Percentiles rank a stretch among this genome's conserved stretches.
These are phyloP conservation scores for Phyllosticta paracitricarpa DNA, from an alignment of 2,329 filamentous ascomycete genomes.

Conservation along the genomic window DNA sequence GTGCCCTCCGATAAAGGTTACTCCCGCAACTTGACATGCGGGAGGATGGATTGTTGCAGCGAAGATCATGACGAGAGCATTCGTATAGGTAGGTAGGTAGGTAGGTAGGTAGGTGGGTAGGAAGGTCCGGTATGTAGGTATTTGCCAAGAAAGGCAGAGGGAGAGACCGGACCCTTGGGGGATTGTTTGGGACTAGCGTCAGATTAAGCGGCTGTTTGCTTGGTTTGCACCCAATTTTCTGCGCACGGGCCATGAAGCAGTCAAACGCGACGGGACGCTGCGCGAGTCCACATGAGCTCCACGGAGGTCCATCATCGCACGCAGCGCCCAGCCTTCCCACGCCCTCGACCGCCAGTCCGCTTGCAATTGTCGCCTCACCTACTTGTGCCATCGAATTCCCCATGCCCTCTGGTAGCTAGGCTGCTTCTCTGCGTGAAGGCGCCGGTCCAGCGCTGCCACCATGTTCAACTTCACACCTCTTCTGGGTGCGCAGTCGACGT, in stretches of 20 bases:
- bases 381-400: not conserved
- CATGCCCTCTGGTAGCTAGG: not conserved
- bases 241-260: not conserved
- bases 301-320: not conserved
- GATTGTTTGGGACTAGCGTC: no score
- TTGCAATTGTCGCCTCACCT: not conserved
- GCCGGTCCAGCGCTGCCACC: slow-evolving; percentile 11
- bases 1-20: not conserved
- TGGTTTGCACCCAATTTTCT: not conserved
- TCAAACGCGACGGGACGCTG: not conserved
- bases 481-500: slow-evolving; percentile 80
- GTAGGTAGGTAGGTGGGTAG: no score
- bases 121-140: no score
- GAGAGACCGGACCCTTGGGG: no score
- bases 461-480: slow-evolving; percentile 98
- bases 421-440: not conserved
- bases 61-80: not conserved
- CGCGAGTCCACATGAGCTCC: not conserved
- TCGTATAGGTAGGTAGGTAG: not conserved
- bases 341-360: not conserved
- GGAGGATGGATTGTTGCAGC: not conserved
- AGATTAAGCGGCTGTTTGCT: not conserved
- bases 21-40: not conserved
- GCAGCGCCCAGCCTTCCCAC: not conserved
- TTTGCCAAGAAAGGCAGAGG: no score